These are phyloP conservation scores for Rhizophlyctis rosea DNA, from an alignment of 192 early-diverging fungal genomes.

Conservation along the genomic window DNA sequence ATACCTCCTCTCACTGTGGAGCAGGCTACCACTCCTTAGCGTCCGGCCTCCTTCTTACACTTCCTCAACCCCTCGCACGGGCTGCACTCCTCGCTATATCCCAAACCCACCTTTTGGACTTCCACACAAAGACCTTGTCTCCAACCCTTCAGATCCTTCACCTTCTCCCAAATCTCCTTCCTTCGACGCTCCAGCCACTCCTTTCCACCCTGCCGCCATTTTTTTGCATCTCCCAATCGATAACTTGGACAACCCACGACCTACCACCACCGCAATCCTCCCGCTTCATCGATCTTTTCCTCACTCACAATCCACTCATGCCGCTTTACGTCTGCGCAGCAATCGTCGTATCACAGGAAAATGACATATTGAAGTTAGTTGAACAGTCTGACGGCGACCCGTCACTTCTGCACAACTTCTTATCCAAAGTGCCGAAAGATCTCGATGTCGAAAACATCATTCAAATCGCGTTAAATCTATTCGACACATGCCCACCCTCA, in stretches of 20 bases:
- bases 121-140: no score
- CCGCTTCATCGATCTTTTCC: slow-evolving; percentile 63
- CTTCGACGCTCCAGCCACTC: slow-evolving; percentile 7
- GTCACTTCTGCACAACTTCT: slow-evolving; percentile 18
- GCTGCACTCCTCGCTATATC: slow-evolving; percentile 41
- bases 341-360: slow-evolving; percentile 9
- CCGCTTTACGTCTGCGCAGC: slow-evolving; percentile 61
- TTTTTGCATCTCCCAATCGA: slow-evolving; percentile 68
- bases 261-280: slow-evolving; percentile 44
- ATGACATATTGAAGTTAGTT: neutral
- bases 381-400: slow-evolving; percentile 6
- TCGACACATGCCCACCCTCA: slow-evolving; percentile 7
- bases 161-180: slow-evolving; percentile 16
- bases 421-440: slow-evolving; percentile 9
- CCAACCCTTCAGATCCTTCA: no score
- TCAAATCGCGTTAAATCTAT: neutral
- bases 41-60: no score
- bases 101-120: slow-evolving; percentile 44
- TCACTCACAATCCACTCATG: slow-evolving; percentile 60
- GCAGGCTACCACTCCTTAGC: no score
- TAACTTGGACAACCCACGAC: slow-evolving; percentile 76
- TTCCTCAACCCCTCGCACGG: no score
- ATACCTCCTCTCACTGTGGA: no score
- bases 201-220: slow-evolving; percentile 53
- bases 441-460: slow-evolving; percentile 10